phyloP scores from a whole-genome alignment of 2,329 filamentous ascomycete genomes.

The Neoarthrinium moseri region DNA sequence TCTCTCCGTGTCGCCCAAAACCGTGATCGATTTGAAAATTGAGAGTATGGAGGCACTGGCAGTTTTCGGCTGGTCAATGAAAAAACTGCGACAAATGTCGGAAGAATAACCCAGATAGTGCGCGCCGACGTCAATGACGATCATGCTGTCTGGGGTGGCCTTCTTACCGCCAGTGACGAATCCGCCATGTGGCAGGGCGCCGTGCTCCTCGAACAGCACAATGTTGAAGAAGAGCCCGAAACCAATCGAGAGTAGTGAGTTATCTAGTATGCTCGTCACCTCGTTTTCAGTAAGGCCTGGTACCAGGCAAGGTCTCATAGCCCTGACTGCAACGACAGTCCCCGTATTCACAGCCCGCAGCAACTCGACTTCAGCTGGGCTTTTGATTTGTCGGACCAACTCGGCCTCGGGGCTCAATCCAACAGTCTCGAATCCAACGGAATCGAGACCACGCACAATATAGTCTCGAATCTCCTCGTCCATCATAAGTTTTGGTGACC shows the following conservation, averaged over 20 bases:
- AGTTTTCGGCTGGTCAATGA: conserved; percentile 35
- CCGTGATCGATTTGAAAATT: not conserved
- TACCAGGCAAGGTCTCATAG: conserved; percentile 55
- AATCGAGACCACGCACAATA: conserved; percentile 55
- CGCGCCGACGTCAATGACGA: conserved; percentile 61
- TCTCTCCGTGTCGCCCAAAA: not conserved
- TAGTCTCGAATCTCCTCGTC: conserved; percentile 66
- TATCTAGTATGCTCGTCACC: conserved; percentile 54
- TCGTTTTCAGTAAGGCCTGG: conserved; percentile 57
- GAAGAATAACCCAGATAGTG: conserved; percentile 63
- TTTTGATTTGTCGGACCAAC: conserved; percentile 58
- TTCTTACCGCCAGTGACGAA: conserved; percentile 50
- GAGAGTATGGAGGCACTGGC: not conserved
- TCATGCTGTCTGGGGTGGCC: conserved; percentile 52
- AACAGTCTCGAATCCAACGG: conserved; percentile 53
- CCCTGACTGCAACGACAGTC: conserved; percentile 58
- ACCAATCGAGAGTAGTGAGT: conserved; percentile 50
- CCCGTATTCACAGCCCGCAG: conserved; percentile 63
- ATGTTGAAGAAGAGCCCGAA: conserved; percentile 62
- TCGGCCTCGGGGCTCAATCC: conserved; percentile 55
- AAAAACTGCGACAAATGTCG: conserved; percentile 64
- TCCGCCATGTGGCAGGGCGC: conserved; percentile 52
- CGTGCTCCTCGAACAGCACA: conserved; percentile 59
- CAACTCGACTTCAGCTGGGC: conserved; percentile 52
- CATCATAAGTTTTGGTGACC: conserved; percentile 50